Evolutionary conservation across 2,329 filamentous ascomycete species (phyloP).

Genomic region (Ascochyta pisi): DNA sequence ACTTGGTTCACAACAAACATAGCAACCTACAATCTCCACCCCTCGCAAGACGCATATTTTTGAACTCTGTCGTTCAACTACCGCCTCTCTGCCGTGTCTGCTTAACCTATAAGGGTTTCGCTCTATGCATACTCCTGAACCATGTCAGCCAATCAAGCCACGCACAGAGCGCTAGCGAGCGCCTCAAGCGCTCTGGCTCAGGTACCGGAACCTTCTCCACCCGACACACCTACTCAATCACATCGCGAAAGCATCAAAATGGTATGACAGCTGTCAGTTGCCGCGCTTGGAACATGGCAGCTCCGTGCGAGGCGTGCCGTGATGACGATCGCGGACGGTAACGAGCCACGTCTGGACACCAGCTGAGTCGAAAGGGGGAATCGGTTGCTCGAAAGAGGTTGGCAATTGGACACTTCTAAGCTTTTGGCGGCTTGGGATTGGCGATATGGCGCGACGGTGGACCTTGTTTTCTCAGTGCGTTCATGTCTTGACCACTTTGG

Average conservation of each 20-base stretch:
- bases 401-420: conserved; percentile 1
- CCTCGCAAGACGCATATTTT: conserved; percentile 5
- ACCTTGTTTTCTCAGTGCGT: conserved; percentile 20
- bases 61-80: conserved; percentile 11
- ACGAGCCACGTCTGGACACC: conserved; percentile 15
- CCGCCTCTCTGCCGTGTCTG: conserved; percentile 5
- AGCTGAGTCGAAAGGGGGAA: conserved; percentile 13
- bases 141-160: conserved; percentile 24
- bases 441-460: conserved; percentile 10
- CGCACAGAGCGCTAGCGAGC: conserved; percentile 18
- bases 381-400: neutral
- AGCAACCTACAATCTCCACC: conserved; percentile 9
- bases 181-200: conserved; percentile 21
- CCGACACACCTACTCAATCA: conserved; percentile 17
- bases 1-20: neutral
- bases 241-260: neutral
- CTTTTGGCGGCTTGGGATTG: conserved; percentile 20
- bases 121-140: neutral
- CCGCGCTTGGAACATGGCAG: conserved; percentile 5
- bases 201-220: conserved; percentile 1
- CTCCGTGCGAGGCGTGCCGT: conserved; percentile 4
- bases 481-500: conserved; percentile 11
- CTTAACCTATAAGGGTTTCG: conserved; percentile 1
- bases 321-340: conserved; percentile 8
- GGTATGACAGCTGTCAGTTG: conserved; percentile 11